Conservation (phyloP, 2,329 filamentous ascomycete species). For the Pseudogymnoascus sp. region DNA sequence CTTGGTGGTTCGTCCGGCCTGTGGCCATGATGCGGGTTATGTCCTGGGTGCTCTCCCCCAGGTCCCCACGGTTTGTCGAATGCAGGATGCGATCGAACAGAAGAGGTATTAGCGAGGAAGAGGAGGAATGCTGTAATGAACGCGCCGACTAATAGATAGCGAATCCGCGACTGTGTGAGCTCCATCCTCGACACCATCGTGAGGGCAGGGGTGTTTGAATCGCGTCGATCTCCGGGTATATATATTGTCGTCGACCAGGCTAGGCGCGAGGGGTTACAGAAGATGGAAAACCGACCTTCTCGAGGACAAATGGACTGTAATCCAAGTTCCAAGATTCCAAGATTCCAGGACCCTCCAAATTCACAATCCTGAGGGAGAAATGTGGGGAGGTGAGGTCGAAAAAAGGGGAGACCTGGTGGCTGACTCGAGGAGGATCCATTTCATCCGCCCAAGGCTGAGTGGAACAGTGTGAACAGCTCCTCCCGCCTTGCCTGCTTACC, state of each 20-base stretch:
- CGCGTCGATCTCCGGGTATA: not conserved
- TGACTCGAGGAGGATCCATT: not conserved
- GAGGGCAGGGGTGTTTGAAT: not conserved
- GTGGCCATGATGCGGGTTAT: not conserved
- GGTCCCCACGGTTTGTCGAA: not conserved
- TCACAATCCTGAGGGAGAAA: not conserved
- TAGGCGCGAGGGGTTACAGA: not conserved
- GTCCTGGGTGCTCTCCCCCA: not conserved
- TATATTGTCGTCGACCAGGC: not conserved
- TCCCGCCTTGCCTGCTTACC: not conserved
- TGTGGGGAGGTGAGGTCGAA: not conserved
- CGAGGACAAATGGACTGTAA: not conserved
- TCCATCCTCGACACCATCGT: constrained; percentile 8
- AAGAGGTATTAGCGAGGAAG: not conserved
- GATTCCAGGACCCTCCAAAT: not conserved
- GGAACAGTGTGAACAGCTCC: not conserved
- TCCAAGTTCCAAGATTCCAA: not conserved
- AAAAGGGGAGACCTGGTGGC: not conserved
- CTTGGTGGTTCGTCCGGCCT: not conserved
- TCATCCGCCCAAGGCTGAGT: not conserved
- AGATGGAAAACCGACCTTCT: not conserved
- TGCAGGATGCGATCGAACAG: constrained; percentile 1
- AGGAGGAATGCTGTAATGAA: constrained; percentile 11
- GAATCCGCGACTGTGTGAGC: not conserved
- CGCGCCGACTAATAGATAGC: not conserved